These are phyloP conservation scores for cucumber (Cucumis sativus) DNA, from an alignment of 306 rosid genomes.

Conservation along the genomic window DNA sequence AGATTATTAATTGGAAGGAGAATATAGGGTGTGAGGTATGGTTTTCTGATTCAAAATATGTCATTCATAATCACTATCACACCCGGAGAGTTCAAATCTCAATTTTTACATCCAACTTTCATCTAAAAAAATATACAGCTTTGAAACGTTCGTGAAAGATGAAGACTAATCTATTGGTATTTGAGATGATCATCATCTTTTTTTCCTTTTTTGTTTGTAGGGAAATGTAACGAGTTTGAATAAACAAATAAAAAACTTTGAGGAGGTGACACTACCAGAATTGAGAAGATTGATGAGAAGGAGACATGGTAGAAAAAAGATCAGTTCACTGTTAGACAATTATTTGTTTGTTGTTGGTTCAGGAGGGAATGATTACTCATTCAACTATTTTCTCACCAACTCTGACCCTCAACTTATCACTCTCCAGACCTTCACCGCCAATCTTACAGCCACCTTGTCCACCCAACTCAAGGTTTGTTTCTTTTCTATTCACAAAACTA, in stretches of 20 bases:
- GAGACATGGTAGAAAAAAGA: not conserved
- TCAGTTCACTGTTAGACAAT: not conserved
- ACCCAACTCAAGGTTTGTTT: constrained; percentile 15
- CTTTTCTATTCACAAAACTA: not conserved
- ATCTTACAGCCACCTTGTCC: constrained; percentile 24
- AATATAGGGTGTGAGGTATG: too few relatives aligned
- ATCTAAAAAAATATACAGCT: too few relatives aligned
- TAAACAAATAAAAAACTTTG: constrained; percentile 29
- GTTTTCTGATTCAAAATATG: too few relatives aligned
- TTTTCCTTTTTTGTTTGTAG: not conserved
- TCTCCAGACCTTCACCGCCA: constrained; percentile 19
- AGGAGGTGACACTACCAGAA: constrained; percentile 28
- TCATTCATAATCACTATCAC: too few relatives aligned
- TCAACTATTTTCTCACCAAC: constrained; percentile 25
- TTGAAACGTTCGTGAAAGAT: too few relatives aligned
- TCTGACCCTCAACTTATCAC: constrained; percentile 10
- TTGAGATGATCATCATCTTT: not conserved
- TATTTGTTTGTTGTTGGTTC: constrained; percentile 38
- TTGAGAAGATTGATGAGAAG: constrained; percentile 1
- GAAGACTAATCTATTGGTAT: too few relatives aligned
- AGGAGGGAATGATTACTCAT: constrained; percentile 35
- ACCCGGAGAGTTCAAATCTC: too few relatives aligned
- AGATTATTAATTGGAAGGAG: too few relatives aligned
- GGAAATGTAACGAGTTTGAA: constrained; percentile 25
- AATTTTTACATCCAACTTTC: too few relatives aligned